Base-by-base conservation (phyloP, 306 rosid genomes). In the Cicer arietinum region DNA sequence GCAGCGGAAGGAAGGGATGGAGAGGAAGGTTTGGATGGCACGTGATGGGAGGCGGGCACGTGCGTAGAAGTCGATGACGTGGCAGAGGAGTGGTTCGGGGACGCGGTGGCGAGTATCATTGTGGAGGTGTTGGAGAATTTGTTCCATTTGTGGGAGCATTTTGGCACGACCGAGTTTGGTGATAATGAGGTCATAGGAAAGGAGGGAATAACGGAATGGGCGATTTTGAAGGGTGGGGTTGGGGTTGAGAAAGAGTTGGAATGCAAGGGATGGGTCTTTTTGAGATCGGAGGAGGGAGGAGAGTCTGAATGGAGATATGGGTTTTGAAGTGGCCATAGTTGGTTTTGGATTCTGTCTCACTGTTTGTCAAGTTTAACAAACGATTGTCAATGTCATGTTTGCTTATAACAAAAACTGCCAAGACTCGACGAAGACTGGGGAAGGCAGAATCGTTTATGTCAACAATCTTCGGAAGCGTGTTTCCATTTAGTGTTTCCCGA, bases 171-270 rank as follows among this genome's bases (percentile, higher is more conserved):
- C 92, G 48, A 92, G 98, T 77, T 91, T 91, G 82, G 86, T 79
- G 85, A 93, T 85, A 85, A 91, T 81, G 80, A 90, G 86, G 78
- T 91, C 90, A 59, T 89, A 93, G 67, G 97, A 89, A 42, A 85
- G 83, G 58, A 88, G 87, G 25, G 93, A 83, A 57, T 88, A 37
- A 56, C 85, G 88, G 46, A 86, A 88, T 30, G 89, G 86, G 53
- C 74, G 86, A 17, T 58, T 64, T 6, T 20, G 13, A 56, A 30
- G 6, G 86, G 13, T 77, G 0, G 90, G 95, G 68, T 81, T 87
- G 0, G 96, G 97, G 57, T 85, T 86, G 30, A 40, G 88, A 83
- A 93, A 93, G 89, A 86, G 91, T 11, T 89, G 79, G 48, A 88
- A 62, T 7, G 97, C 96, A 5, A 79, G 77, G 56, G 47, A 37